phyloP scores from a whole-genome alignment of 2,329 filamentous ascomycete genomes.

The Diaporthe batatas region DNA sequence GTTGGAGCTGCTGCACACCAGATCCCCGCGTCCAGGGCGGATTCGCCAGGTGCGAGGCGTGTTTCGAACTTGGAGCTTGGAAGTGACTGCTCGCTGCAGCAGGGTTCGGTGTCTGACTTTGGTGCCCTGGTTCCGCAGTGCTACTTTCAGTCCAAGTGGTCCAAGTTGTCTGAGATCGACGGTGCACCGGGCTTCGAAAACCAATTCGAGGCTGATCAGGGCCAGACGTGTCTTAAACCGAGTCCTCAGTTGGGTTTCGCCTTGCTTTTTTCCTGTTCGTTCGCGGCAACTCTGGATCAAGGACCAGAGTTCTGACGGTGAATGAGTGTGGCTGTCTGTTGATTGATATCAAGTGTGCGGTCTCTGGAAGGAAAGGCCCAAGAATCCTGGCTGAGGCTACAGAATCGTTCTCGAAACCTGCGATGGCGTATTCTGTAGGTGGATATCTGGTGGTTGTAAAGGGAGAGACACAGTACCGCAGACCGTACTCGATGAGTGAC shows the following conservation, averaged over 20 bases:
- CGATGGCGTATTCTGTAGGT: conserved; percentile 37
- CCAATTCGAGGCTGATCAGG: not conserved
- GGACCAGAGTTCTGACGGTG: conserved; percentile 8
- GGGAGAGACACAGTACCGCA: conserved; percentile 26
- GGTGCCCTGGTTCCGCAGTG: conserved; percentile 4
- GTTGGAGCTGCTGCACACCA: conserved; percentile 4
- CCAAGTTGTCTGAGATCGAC: conserved; percentile 7
- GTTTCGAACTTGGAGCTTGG: conserved; percentile 23
- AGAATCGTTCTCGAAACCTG: conserved; percentile 38
- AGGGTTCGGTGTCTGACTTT: conserved; percentile 21
- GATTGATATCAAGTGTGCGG: conserved; percentile 17
- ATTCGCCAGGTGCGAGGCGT: conserved; percentile 18
- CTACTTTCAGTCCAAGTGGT: not conserved
- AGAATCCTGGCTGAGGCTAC: conserved; percentile 24
- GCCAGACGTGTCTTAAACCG: not conserved
- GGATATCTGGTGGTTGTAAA: conserved; percentile 11
- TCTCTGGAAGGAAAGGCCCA: conserved; percentile 30
- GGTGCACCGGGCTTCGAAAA: conserved; percentile 30
- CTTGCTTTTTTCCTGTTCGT: conserved; percentile 11
- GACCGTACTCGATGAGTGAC: conserved; percentile 24
- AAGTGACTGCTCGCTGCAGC: conserved; percentile 20
- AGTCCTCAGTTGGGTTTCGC: not conserved
- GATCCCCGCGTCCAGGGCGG: conserved; percentile 7
- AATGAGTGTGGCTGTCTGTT: conserved; percentile 10
- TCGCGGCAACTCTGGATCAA: not conserved